Evolutionary conservation across 2,329 filamentous ascomycete genomes (phyloP).

Genomic region (Bipolaris cookei): DNA sequence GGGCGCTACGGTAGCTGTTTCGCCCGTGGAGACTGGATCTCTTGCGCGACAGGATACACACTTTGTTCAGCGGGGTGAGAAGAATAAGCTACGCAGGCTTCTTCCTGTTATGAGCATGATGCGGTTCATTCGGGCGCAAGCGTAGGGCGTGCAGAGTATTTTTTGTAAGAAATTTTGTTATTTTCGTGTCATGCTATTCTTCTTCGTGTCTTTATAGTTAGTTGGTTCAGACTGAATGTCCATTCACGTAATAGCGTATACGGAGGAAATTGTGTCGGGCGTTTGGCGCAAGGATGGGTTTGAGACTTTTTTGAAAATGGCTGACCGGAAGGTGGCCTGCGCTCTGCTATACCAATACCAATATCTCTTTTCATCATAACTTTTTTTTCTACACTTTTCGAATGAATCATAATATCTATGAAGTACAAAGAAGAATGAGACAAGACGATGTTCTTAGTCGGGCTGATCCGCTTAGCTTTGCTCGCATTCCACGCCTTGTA

Average conservation of each 20-base stretch:
- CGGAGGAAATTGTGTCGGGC: conserved; percentile 3
- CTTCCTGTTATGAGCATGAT: conserved; percentile 21
- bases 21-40: conserved; percentile 15
- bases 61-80: conserved; percentile 26
- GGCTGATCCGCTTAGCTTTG: neutral
- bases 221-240: conserved; percentile 2
- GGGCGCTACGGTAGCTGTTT: conserved; percentile 14
- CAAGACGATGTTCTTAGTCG: neutral
- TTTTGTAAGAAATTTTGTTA: neutral
- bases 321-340: conserved; percentile 11
- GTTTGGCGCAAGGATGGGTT: conserved; percentile 3
- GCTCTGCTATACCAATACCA: neutral
- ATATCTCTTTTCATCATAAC: neutral
- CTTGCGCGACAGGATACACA: conserved; percentile 28
- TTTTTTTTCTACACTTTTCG: neutral
- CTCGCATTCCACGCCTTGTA: neutral
- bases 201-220: neutral
- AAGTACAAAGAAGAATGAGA: neutral
- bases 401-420: neutral
- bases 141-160: neutral
- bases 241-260: neutral
- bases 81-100: conserved; percentile 25
- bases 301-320: neutral
- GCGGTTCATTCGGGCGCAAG: conserved; percentile 15
- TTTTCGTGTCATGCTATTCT: neutral